These are phyloP conservation scores for Mycena albidolilacea DNA, from an alignment of 768 basidiomycete genomes.

Conservation along the genomic window DNA sequence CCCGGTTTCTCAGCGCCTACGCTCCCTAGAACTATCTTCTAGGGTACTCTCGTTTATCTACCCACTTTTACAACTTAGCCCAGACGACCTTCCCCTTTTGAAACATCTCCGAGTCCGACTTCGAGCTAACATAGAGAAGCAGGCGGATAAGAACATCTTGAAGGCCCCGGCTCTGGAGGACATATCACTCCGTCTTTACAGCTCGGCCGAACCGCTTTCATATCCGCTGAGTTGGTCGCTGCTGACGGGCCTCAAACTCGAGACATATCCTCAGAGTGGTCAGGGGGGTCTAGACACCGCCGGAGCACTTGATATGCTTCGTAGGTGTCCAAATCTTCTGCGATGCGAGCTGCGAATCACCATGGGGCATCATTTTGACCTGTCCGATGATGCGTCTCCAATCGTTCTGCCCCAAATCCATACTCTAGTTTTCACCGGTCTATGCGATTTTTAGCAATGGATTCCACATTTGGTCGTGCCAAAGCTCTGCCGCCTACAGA, in stretches of 20 bases:
- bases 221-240: neutral
- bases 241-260: conserved; percentile 1
- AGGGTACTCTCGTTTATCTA: neutral
- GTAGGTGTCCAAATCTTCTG: conserved; percentile 2
- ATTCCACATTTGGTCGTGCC: neutral
- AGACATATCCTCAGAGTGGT: neutral
- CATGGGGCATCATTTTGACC: neutral
- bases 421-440: neutral
- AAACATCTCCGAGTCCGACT: neutral
- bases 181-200: neutral
- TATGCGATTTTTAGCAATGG: neutral
- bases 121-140: neutral
- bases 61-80: neutral
- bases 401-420: conserved; percentile 4
- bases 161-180: neutral
- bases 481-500: neutral
- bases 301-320: conserved; percentile 8
- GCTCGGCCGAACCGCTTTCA: no score
- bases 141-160: neutral
- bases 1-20: neutral
- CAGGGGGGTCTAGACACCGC: neutral
- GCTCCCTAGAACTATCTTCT: neutral
- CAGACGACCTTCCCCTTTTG: neutral
- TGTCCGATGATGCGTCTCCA: neutral
- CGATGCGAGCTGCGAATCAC: neutral